Evolutionary conservation across 2,329 filamentous ascomycete genomes (phyloP), one percentile per base, ranked within the genome.

Genomic region (Plenodomus biglobosus): DNA sequence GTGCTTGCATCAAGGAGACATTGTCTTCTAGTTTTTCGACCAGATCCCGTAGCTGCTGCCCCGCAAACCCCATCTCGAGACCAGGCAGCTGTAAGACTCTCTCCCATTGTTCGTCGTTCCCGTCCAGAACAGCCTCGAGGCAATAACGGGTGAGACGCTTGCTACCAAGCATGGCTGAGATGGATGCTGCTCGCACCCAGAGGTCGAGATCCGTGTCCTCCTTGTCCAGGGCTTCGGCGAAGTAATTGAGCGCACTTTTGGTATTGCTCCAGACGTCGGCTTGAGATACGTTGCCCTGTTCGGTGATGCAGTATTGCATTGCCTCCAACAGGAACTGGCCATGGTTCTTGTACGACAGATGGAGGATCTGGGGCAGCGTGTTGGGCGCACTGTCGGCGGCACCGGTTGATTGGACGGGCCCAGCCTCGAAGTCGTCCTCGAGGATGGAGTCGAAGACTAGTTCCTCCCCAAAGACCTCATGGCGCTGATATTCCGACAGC

Each of bases 281-380:
- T 22, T 74, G 75, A 10, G 75, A 69, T 39, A 74, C 59, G 1
- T 50, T 42, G 34, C 66, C 60, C 43, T 67, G 61, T 38, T 70
- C 56, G n/a, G 56, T 57, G 21, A 69, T 56, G 37, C 73, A 78
- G 70, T 82, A 75, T 59, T 79, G 85, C 58, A 87, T 82, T 48
- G 75, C 77, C 68, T 99, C 92, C n/a, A 99, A 78, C 48, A 87
- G 78, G 66, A 95, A 96, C 65, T 97, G 90, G 36, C 91, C 94
- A 73, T 92, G 86, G 62, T 97, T 99, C 72, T 97, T 99, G 77
- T 95, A 90, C 1, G 92, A 88, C 7, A 99, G 81, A 64, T 96
- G 96, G 17, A 97, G 80, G 10, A 95, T 91, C 65, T 96, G 92
- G 0, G 90, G 86, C 8, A 97, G 76, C 40, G 87, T 92, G 65